Percentiles rank a stretch among this genome's conserved stretches.
phyloP scores from a whole-genome alignment of 768 basidiomycete genomes.

The Calocybe indica region DNA sequence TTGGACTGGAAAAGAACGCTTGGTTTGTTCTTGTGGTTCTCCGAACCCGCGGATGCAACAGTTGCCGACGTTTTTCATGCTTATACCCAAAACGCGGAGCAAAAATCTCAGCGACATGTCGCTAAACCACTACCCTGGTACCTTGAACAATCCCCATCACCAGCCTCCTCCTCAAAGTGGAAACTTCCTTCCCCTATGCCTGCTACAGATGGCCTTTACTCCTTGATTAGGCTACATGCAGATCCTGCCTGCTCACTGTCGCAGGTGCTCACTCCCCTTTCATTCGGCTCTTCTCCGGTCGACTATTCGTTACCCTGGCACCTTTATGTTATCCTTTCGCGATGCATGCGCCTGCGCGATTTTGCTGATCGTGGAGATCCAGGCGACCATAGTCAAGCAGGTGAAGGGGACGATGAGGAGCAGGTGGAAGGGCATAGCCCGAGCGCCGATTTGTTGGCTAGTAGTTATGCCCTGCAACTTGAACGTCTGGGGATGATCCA shows the following conservation, averaged over 20 bases:
- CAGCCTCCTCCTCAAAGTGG: constrained; percentile 22
- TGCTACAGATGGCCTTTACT: constrained; percentile 70
- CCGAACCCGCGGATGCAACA: constrained; percentile 61
- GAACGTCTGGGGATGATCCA: constrained; percentile 78
- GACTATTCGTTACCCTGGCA: constrained; percentile 91
- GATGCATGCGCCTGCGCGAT: constrained; percentile 78
- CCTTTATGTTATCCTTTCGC: constrained; percentile 80
- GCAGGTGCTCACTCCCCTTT: constrained; percentile 63
- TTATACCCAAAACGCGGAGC: constrained; percentile 43
- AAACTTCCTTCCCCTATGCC: constrained; percentile 36
- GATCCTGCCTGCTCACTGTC: constrained; percentile 68
- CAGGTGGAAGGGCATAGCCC: constrained; percentile 72
- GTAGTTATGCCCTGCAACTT: constrained; percentile 81
- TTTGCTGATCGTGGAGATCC: constrained; percentile 74
- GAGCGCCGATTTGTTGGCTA: constrained; percentile 77
- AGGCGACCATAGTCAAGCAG: constrained; percentile 20
- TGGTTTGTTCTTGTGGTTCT: constrained; percentile 89
- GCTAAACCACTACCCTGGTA: constrained; percentile 60
- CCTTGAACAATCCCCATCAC: constrained; percentile 10
- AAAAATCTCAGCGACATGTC: constrained; percentile 28
- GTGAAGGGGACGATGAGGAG: constrained; percentile 37
- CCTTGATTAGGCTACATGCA: constrained; percentile 73
- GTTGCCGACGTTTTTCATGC: constrained; percentile 62
- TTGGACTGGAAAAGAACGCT: constrained; percentile 95
- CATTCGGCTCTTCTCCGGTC: constrained; percentile 68